Conservation (phyloP, 2,329 filamentous ascomycete species). For the Huntiella savannae region DNA sequence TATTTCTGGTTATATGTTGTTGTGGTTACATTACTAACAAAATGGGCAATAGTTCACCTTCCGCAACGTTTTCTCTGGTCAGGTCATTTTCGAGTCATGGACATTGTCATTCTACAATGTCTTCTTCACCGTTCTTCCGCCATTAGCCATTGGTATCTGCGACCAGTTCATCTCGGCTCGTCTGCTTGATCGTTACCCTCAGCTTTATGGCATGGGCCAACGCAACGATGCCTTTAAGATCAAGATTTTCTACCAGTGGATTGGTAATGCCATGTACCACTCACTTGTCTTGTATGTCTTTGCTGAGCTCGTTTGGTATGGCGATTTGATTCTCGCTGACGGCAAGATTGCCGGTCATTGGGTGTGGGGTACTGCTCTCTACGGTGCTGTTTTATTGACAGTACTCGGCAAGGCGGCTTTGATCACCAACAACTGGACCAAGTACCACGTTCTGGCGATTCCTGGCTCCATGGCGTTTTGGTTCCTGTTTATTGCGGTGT, state of each 20-base stretch:
- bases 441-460: conserved; percentile 90
- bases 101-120: conserved; percentile 99
- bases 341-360: conserved; percentile 79
- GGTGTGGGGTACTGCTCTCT: conserved; percentile 93
- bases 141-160: conserved; percentile 85
- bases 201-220: conserved; percentile 85
- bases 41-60: conserved; percentile 55
- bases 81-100: conserved; percentile 98
- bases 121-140: conserved; percentile 86
- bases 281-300: conserved; percentile 83
- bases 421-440: conserved; percentile 96
- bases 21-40: conserved; percentile 15
- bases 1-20: not conserved
- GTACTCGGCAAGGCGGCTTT: conserved; percentile 88
- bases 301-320: conserved; percentile 60
- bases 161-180: conserved; percentile 95
- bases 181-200: conserved; percentile 83
- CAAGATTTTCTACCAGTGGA: conserved; percentile 84
- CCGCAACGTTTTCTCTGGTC: conserved; percentile 92
- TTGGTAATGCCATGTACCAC: conserved; percentile 87
- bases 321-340: conserved; percentile 59
- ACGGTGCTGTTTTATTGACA: conserved; percentile 81
- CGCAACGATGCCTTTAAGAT: conserved; percentile 85
- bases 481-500: conserved; percentile 76
- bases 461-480: conserved; percentile 83